Evolutionary conservation across 371 early-diverging fungal genomes (phyloP).

Genomic region (Sporodiniella umbellata): DNA sequence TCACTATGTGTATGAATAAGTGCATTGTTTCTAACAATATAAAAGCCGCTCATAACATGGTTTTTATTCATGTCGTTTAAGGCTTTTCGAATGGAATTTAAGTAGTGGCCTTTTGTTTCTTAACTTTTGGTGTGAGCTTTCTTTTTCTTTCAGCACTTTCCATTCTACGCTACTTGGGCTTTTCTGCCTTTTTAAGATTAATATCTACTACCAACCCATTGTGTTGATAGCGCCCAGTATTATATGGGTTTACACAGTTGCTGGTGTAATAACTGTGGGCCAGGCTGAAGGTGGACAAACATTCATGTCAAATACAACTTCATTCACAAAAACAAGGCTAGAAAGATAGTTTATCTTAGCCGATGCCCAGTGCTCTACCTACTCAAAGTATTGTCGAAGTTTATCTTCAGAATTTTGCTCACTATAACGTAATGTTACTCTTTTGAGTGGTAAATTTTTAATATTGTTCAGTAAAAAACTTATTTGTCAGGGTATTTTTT

Average conservation of each 20-base stretch:
- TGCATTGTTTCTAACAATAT: neutral
- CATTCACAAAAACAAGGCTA: conserved; percentile 5
- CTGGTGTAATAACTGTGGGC: neutral
- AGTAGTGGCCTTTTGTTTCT: conserved; percentile 10
- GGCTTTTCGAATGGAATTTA: conserved; percentile 6
- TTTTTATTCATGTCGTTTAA: conserved; percentile 8
- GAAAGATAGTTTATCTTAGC: conserved; percentile 3
- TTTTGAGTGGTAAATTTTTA: too few species aligned
- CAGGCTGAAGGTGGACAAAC: conserved; percentile 8
- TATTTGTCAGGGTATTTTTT: too few species aligned
- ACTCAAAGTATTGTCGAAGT: neutral
- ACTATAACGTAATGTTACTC: too few species aligned
- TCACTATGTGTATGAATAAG: neutral
- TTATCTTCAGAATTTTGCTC: too few species aligned
- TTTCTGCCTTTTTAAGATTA: too few species aligned
- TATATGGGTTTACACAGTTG: conserved; percentile 1
- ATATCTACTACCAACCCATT: conserved; percentile 5
- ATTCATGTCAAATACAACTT: conserved; percentile 8
- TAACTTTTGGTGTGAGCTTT: too few species aligned
- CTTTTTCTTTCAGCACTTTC: too few species aligned
- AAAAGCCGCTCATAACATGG: conserved; percentile 5
- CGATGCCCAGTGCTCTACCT: conserved; percentile 2
- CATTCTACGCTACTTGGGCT: too few species aligned
- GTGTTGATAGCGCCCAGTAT: conserved; percentile 8
- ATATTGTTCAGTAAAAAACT: too few species aligned